Evolutionary conservation across 2,329 filamentous ascomycete genomes (phyloP).

Genomic region (Chaetomium strumarium): DNA sequence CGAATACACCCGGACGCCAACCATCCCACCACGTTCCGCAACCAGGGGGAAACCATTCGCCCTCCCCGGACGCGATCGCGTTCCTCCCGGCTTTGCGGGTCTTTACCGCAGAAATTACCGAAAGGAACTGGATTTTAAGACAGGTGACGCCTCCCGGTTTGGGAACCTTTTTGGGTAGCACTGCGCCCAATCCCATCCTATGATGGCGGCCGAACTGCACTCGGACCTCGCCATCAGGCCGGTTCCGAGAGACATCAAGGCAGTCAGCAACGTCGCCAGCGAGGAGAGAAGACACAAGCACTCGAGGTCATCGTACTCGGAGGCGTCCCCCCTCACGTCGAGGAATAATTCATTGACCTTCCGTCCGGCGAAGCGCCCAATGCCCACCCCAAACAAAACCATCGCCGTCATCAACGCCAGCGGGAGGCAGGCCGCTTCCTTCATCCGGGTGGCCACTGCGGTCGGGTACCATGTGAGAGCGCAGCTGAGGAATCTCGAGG

Average conservation of each 20-base stretch:
- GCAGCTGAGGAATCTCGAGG: conserved; percentile 81
- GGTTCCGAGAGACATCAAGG: conserved; percentile 29
- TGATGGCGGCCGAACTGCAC: conserved; percentile 32
- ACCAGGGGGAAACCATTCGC: neutral
- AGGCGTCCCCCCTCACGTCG: conserved; percentile 51
- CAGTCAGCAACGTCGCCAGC: conserved; percentile 11
- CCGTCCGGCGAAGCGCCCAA: conserved; percentile 53
- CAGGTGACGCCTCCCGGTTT: neutral
- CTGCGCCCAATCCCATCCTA: conserved; percentile 1
- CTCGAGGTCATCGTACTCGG: conserved; percentile 56
- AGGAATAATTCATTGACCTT: conserved; percentile 57
- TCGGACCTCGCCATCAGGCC: conserved; percentile 33
- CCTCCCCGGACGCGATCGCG: too few relatives aligned
- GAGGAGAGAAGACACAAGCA: conserved; percentile 49
- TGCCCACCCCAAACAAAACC: conserved; percentile 62
- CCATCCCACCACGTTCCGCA: neutral
- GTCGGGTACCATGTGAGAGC: conserved; percentile 91
- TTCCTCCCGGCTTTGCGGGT: too few relatives aligned
- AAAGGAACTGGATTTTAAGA: neutral
- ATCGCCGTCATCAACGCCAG: conserved; percentile 94
- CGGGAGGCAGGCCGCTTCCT: conserved; percentile 89
- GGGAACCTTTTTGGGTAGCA: neutral
- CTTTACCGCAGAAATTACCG: neutral
- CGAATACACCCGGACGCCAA: neutral
- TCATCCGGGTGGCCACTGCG: conserved; percentile 89